Conservation (phyloP, 805 yeast species). For the Sugiyamaella lignohabitans region DNA sequence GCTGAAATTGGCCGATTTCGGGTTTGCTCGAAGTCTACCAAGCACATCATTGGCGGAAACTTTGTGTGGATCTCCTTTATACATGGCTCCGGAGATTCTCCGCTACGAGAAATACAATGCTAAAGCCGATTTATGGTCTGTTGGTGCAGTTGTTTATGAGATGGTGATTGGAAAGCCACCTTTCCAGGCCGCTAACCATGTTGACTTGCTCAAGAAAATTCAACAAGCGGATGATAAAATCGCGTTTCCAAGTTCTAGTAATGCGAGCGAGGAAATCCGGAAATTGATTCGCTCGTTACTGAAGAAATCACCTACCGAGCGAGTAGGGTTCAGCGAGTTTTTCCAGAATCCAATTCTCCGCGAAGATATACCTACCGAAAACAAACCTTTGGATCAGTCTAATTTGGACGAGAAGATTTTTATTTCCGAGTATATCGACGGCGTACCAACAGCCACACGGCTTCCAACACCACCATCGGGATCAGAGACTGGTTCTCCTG, state of each 20-base stretch:
- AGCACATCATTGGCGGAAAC: conserved; percentile 94
- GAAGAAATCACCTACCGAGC: conserved; percentile 76
- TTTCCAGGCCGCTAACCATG: conserved; percentile 86
- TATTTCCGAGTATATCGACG: conserved; percentile 67
- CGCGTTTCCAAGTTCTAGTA: conserved; percentile 61
- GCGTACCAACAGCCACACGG: not conserved
- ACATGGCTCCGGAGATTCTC: conserved; percentile 97
- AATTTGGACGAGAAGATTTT: conserved; percentile 71
- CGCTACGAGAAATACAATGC: conserved; percentile 94
- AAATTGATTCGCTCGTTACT: conserved; percentile 67
- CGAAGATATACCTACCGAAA: conserved; percentile 25
- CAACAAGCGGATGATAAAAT: conserved; percentile 76
- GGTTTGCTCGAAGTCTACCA: conserved; percentile 93
- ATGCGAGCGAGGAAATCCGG: conserved; percentile 58
- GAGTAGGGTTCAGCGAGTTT: conserved; percentile 85
- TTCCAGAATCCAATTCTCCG: conserved; percentile 69
- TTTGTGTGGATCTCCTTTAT: conserved; percentile 92
- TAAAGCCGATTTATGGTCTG: conserved; percentile 96
- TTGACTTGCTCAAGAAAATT: conserved; percentile 80
- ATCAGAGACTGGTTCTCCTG: not conserved
- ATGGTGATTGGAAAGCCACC: conserved; percentile 98
- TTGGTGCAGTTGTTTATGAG: conserved; percentile 92
- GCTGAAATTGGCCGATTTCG: conserved; percentile 92
- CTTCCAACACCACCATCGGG: conserved; percentile 6
- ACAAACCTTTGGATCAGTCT: conserved; percentile 54